phyloP scores from a whole-genome alignment of 495 filamentous ascomycete species.

The Aspergillus kassunensis region DNA sequence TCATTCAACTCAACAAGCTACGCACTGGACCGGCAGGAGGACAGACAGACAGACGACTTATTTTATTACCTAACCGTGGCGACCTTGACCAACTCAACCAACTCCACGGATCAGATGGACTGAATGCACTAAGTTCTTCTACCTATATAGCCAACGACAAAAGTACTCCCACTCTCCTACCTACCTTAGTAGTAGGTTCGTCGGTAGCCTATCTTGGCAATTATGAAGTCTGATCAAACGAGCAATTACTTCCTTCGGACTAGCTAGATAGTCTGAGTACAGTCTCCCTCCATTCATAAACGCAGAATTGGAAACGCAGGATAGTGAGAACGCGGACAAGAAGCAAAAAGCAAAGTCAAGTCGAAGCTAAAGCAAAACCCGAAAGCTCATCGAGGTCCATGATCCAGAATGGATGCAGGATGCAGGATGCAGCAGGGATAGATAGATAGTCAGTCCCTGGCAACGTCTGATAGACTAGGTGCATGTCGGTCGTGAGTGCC shows the following conservation, averaged over 20 bases:
- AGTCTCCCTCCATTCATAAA: slow-evolving; percentile 10
- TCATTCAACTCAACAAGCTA: too few relatives aligned
- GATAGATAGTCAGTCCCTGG: too few relatives aligned
- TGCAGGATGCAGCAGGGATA: too few relatives aligned
- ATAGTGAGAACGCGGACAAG: too few relatives aligned
- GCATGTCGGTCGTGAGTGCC: too few relatives aligned
- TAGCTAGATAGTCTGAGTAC: background rate
- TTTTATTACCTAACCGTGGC: too few relatives aligned
- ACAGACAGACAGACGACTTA: too few relatives aligned
- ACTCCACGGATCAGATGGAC: background rate
- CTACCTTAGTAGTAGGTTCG: background rate
- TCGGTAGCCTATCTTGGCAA: background rate
- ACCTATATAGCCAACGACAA: background rate
- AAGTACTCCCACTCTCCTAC: background rate
- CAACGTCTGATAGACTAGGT: too few relatives aligned
- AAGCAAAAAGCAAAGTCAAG: background rate
- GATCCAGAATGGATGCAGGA: too few relatives aligned
- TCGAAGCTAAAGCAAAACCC: background rate
- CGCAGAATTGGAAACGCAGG: background rate
- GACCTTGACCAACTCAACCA: too few relatives aligned
- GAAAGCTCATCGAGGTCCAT: background rate
- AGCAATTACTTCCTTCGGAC: slow-evolving; percentile 8
- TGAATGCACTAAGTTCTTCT: too few relatives aligned
- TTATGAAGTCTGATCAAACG: background rate
- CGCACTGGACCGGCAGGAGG: too few relatives aligned